Evolutionary conservation across 2,329 filamentous ascomycete genomes (phyloP), one percentile per base, ranked within the genome.

Genomic region (Venturia effusa): DNA sequence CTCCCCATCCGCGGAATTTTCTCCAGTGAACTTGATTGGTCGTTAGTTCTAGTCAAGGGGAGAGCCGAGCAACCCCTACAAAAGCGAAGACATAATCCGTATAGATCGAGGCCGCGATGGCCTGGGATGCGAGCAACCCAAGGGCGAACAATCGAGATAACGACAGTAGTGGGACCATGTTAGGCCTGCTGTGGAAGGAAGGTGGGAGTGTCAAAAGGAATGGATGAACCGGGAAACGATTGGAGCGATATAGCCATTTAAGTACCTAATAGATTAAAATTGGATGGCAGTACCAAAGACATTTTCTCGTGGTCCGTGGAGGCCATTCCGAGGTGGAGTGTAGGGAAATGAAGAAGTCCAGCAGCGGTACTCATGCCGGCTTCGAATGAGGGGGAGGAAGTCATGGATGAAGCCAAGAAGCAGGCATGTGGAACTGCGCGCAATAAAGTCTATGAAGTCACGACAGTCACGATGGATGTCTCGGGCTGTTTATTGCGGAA

Each of bases 11-110:
- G 39, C 41, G 1, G 37, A 59, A 5, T 48, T 48, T 32, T 63
- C 61, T 8, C 61, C 61, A 22, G 61, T 63, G 30, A 63, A 63
- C 61, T 63, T 32, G 0, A 27, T 32, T 27, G 3, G 4, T 57
- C n/a, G 51, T 57, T 17, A 57, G 51, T 34, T 8, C 15, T 0
- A 4, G n/a, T 57, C 15, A 32, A 34, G 27, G 5, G 15, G 45
- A 48, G n/a, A 30, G 15, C 11, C 51, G 8, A 5, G 51, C 15
- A 19, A 15, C 19, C 15, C 40, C 17, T 43, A 60, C 59, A 60
- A 41, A 60, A 41, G 59, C 59, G 19, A 60, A 60, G 24, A 60
- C 22, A 24, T 41, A 60, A 24, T 60, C 59, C 37, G 59, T 27
- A 22, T 60, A 60, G 24, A 4, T 2, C 24, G 59, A 41, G 11